Evolutionary conservation across 2,329 filamentous ascomycete genomes (phyloP).

Genomic region (Botrytis fragariae): DNA sequence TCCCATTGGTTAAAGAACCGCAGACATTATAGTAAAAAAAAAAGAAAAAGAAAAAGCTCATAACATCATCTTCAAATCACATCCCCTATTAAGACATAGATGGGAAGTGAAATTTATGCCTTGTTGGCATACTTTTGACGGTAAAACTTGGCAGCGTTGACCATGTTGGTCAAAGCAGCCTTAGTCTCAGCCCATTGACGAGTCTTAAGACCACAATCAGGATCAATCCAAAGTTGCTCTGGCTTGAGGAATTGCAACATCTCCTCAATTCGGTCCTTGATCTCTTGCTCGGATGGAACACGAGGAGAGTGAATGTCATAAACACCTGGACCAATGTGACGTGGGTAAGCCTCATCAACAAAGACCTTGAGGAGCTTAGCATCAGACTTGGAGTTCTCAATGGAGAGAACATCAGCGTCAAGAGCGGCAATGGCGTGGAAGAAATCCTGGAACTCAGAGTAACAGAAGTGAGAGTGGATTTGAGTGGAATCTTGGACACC

Average conservation of each 20-base stretch:
- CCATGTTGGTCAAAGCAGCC: constrained; percentile 93
- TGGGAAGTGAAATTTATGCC: constrained; percentile 21
- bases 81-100: constrained; percentile 22
- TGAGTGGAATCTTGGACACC: constrained; percentile 95
- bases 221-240: constrained; percentile 99
- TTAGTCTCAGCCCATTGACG: constrained; percentile 99
- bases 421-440: constrained; percentile 99
- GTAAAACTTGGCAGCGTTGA: constrained; percentile 96
- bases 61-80: constrained; percentile 22
- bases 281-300: constrained; percentile 96
- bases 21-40: constrained; percentile 22
- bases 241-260: constrained; percentile 97
- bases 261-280: constrained; percentile 95
- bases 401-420: constrained; percentile 96
- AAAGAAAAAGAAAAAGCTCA: constrained; percentile 1
- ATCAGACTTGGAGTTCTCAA: constrained; percentile 99
- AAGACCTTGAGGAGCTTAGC: constrained; percentile 99
- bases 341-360: constrained; percentile 93
- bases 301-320: constrained; percentile 99
- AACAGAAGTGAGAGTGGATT: constrained; percentile 99
- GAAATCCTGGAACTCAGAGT: constrained; percentile 99
- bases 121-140: constrained; percentile 72
- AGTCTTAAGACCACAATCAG: constrained; percentile 99
- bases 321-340: constrained; percentile 98
- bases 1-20: constrained; percentile 32